Evolutionary conservation across 345 rosid species (phyloP), one percentile per base, ranked within the genome.

Genomic region (Salix brachista): DNA sequence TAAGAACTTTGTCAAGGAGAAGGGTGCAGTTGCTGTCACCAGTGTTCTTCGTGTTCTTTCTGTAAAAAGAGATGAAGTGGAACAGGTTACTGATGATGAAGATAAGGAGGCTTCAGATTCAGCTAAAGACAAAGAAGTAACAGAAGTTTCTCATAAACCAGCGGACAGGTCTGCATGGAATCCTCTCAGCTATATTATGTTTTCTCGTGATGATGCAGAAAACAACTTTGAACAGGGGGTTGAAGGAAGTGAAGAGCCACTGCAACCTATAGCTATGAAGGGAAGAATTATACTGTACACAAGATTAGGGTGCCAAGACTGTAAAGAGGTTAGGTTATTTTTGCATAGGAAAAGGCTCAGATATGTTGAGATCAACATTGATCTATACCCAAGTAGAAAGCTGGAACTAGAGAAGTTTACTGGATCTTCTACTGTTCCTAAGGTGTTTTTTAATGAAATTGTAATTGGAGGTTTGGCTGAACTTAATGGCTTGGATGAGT

Each of bases 361-460:
- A 83, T 94, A 90, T 80, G 87, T 84, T 26, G 98, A 91, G 85
- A 90, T 92, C 50, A 91, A 92, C 82, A 82, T 92, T 67, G 97
- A 94, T 78, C 80, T 92, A 48, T 94, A 89, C 58, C 93, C 93
- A 1, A 67, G 89, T 73, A 90, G 98, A 85, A 92, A 83, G 86
- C 65, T 73, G 44, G 97, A 94, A 84, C 79, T 94, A 12, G 97
- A 91, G 83, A 89, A 81, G 73, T 80, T 91, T 66, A 60, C 88
- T 13, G 93, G 93, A 26, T 87, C 97, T 77, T 84, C 87, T 77
- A 72, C 77, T 73, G 94, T 90, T 84, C 98, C 97, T 34, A 90
- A 80, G 83, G 87, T 91, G 21, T 85, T 92, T 68, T 94, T 94
- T 71, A 94, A 94, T 79, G 91, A 89, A 81, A 62, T 82, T 67